Percentiles rank a stretch among this genome's conserved stretches.
Evolutionary conservation across 768 basidiomycete species (phyloP).

Genomic region (Suillus fuscotomentosus): DNA sequence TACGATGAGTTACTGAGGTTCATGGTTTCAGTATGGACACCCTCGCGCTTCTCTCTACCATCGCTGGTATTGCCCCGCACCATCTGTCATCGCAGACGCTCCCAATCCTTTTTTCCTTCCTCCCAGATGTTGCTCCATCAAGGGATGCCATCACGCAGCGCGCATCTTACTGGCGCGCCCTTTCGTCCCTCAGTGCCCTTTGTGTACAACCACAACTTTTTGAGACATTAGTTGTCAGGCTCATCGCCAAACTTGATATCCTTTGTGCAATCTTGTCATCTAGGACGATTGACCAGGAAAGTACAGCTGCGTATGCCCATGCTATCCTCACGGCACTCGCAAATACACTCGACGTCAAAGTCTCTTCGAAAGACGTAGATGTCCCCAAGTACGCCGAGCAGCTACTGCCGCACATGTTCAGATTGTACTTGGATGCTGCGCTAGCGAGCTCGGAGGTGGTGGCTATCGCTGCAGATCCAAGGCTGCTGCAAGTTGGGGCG

Average conservation of each 20-base stretch:
- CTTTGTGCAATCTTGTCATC: slow-evolving; percentile 45
- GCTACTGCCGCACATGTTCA: slow-evolving; percentile 70
- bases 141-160: slow-evolving; percentile 54
- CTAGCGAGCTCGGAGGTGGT: slow-evolving; percentile 25
- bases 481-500: slow-evolving; percentile 42
- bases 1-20: not conserved
- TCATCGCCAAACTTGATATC: slow-evolving; percentile 74
- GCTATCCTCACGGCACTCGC: slow-evolving; percentile 73
- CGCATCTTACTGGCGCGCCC: slow-evolving; percentile 62
- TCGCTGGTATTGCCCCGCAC: slow-evolving; percentile 57
- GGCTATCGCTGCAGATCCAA: slow-evolving; percentile 34
- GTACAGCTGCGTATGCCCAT: slow-evolving; percentile 80
- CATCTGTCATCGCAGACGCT: slow-evolving; percentile 75
- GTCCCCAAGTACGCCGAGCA: slow-evolving; percentile 78
- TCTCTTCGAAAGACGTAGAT: slow-evolving; percentile 59
- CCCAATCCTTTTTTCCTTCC: slow-evolving; percentile 71
- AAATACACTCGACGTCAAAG: slow-evolving; percentile 56
- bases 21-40: slow-evolving; percentile 47
- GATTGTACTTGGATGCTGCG: slow-evolving; percentile 52
- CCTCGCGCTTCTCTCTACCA: slow-evolving; percentile 59
- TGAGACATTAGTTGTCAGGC: slow-evolving; percentile 74
- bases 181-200: slow-evolving; percentile 67
- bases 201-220: slow-evolving; percentile 79
- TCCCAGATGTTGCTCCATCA: slow-evolving; percentile 67
- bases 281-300: slow-evolving; percentile 45